Evolutionary conservation across 2,329 filamentous ascomycete species (phyloP).

Genomic region (Fulvia fulva): DNA sequence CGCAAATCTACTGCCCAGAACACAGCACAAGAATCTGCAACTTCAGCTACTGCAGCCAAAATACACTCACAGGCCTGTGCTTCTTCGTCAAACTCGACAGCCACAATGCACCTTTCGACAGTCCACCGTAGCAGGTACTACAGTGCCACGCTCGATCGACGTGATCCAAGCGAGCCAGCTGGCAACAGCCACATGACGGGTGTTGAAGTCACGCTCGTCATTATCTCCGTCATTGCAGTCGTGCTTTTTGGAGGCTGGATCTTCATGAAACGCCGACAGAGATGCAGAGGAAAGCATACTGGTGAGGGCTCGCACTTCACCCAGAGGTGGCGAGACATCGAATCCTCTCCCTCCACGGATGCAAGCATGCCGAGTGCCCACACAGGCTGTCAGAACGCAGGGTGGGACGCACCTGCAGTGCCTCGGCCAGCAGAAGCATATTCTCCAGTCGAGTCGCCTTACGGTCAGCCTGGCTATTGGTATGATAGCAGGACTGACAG

Average conservation of each 20-base stretch:
- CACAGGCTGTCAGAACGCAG: background rate
- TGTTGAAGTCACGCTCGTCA: background rate
- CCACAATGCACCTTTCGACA: constrained; percentile 9
- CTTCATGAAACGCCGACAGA: background rate
- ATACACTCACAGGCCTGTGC: background rate
- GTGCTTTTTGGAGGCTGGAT: background rate
- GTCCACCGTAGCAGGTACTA: constrained; percentile 13
- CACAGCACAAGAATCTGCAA: background rate
- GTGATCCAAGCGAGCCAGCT: background rate
- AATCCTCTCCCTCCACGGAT: background rate
- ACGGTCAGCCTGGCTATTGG: background rate
- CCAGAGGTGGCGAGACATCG: background rate
- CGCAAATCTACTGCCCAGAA: background rate
- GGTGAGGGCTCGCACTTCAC: background rate
- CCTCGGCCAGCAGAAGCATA: background rate
- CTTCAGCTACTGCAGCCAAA: background rate
- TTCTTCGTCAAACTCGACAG: background rate
- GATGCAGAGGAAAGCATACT: background rate
- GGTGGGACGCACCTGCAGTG: background rate
- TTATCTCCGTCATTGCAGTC: background rate
- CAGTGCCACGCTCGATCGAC: constrained; percentile 7
- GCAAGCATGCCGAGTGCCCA: background rate
- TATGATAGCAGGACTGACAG: background rate
- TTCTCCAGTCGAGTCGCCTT: background rate
- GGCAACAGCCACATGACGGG: background rate